Conservation (phyloP, 192 early-diverging fungal genomes). For the Hyaloraphidium curvatum region DNA sequence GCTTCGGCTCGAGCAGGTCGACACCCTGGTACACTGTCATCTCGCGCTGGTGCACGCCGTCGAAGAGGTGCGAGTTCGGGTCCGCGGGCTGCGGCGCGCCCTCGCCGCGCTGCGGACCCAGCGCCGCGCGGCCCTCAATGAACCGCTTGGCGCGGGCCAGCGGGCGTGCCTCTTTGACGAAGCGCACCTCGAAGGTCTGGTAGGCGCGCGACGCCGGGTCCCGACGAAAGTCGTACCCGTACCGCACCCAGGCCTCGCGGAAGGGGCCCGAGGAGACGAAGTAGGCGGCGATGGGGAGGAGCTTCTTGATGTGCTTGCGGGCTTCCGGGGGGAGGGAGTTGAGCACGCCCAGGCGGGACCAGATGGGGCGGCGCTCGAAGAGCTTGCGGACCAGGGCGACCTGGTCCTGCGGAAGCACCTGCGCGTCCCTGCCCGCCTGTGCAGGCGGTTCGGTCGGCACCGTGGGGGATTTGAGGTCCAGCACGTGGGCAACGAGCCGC, state of each 20-base stretch:
- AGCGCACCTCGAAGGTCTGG: too few species aligned
- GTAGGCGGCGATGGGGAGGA: conserved; percentile 14
- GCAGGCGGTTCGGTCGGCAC: conserved; percentile 12
- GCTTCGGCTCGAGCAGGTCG: too few species aligned
- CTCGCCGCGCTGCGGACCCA: too few species aligned
- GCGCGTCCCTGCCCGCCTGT: conserved; percentile 3
- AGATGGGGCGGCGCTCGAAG: conserved; percentile 23
- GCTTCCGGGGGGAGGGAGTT: conserved; percentile 5
- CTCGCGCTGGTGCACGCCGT: too few species aligned
- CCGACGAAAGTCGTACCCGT: conserved; percentile 20
- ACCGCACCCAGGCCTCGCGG: conserved; percentile 25
- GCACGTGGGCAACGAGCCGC: conserved; percentile 6
- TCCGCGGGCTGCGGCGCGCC: too few species aligned
- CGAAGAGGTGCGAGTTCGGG: too few species aligned
- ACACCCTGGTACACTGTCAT: too few species aligned
- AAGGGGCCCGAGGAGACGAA: conserved; percentile 20
- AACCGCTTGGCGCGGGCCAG: too few species aligned
- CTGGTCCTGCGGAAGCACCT: conserved; percentile 7
- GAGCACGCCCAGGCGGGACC: conserved; percentile 17
- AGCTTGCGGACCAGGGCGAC: conserved; percentile 10
- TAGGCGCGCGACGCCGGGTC: conserved; percentile 8
- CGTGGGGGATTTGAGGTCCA: conserved; percentile 7
- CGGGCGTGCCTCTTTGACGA: too few species aligned
- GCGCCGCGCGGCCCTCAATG: too few species aligned
- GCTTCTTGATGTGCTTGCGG: conserved; percentile 10